phyloP scores from a whole-genome alignment of 176 grass and related monocot species.

The sorghum (Sorghum bicolor) region DNA sequence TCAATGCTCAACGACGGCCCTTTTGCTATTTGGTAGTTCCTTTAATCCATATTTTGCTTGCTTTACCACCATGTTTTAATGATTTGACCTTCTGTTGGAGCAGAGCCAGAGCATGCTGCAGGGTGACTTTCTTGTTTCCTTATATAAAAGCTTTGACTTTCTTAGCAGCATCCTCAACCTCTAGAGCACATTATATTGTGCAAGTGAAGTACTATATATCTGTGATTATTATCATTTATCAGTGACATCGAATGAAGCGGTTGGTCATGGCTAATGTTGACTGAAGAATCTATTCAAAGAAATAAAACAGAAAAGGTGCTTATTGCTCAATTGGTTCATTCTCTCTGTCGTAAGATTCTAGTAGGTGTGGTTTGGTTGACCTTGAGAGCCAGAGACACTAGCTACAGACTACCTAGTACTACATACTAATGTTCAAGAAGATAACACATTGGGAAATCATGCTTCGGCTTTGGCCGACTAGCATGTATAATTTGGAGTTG shows the following conservation, averaged over 20 bases:
- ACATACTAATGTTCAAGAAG: background rate
- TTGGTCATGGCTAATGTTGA: conserved; percentile 4
- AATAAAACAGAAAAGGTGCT: background rate
- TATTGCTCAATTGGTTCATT: background rate
- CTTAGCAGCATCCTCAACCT: conserved; percentile 2
- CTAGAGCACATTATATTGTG: background rate
- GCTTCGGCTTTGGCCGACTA: background rate
- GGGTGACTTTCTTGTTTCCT: background rate
- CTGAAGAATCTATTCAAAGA: background rate
- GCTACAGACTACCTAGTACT: background rate
- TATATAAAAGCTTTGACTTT: conserved; percentile 13
- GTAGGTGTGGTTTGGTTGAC: conserved; percentile 10
- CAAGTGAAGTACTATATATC: background rate
- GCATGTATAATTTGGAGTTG: conserved; percentile 1
- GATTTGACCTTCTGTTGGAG: conserved; percentile 24
- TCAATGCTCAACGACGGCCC: conserved; percentile 4
- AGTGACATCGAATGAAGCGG: background rate
- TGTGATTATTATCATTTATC: background rate
- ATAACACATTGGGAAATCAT: background rate
- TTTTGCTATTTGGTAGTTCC: conserved; percentile 8
- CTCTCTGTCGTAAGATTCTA: background rate
- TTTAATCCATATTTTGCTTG: background rate
- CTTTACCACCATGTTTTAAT: background rate
- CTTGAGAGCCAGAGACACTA: background rate
- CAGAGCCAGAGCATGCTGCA: background rate